Evolutionary conservation across 352 stramenopile genomes (phyloP), one percentile per base, ranked within the genome.

Genomic region (Aphanomyces invadans): DNA sequence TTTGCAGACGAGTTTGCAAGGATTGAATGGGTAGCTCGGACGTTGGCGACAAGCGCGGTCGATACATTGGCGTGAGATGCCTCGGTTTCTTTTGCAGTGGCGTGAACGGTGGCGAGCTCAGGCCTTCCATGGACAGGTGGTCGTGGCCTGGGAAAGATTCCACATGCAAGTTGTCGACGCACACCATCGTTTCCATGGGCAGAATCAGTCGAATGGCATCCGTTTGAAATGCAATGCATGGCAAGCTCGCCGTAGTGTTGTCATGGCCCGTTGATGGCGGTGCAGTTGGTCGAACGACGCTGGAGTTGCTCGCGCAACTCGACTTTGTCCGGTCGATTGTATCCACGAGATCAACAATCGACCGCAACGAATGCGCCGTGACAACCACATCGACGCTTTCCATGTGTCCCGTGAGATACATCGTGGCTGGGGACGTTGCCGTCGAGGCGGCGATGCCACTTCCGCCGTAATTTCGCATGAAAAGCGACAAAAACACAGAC

Each of bases 71-170:
- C n/a, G n/a, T n/a, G n/a, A n/a, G n/a, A n/a, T n/a, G n/a, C n/a
- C n/a, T n/a, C n/a, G n/a, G 19, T 57, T 57, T 57, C 49, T 57
- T 32, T 5, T 4, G 7, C 15, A 29, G 19, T 2, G 36, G 31
- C 15, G 31, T 45, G 29, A 64, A 64, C 32, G 55, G 55, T 17
- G 55, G 55, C 17, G 19, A 46, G 36, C 55, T 49, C n/a, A 64
- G 23, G 7, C 55, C 55, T n/a, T 64, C 55, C n/a, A 49, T 52
- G n/a, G 11, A 19, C 21, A 64, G 17, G 36, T 49, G 31, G 12
- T 19, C 19, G 28, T 25, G 36, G 7, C 36, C 3, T 25, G 53
- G 53, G 31, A 26, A 4, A 33, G 17, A 51, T 17, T 64, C 55
- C 11, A 64, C 38, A 28, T 45, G 36, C 23, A 46, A 11, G 4